Evolutionary conservation across 2,329 filamentous ascomycete genomes (phyloP).

Genomic region (Biscogniauxia sp.): DNA sequence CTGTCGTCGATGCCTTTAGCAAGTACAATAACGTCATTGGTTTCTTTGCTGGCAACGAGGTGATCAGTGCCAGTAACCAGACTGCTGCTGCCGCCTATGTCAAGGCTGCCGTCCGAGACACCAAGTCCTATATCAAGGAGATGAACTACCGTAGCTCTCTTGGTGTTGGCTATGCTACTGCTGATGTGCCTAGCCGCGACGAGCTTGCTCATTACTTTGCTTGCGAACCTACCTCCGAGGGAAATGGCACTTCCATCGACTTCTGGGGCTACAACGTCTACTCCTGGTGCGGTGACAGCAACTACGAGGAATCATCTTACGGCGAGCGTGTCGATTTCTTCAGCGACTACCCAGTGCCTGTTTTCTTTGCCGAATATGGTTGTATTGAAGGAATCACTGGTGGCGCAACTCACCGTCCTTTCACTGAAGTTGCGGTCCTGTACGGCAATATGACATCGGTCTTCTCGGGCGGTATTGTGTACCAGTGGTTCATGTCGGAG

Average conservation of each 20-base stretch:
- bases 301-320: conserved; percentile 75
- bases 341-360: conserved; percentile 81
- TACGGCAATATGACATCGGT: conserved; percentile 81
- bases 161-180: conserved; percentile 93
- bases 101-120: conserved; percentile 96
- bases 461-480: conserved; percentile 95
- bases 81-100: conserved; percentile 89
- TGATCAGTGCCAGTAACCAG: conserved; percentile 85
- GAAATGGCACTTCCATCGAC: conserved; percentile 62
- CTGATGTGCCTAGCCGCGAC: conserved; percentile 78
- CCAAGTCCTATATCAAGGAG: conserved; percentile 86
- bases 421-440: conserved; percentile 80
- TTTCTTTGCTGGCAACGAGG: conserved; percentile 99
- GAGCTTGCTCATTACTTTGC: conserved; percentile 92
- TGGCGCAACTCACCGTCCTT: conserved; percentile 66
- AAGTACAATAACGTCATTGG: conserved; percentile 90
- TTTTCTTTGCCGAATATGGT: conserved; percentile 98
- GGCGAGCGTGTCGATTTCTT: conserved; percentile 83
- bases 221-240: conserved; percentile 64
- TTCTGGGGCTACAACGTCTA: conserved; percentile 99
- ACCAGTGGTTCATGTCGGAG: conserved; percentile 93
- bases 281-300: conserved; percentile 93
- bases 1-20: conserved; percentile 76
- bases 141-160: conserved; percentile 70
- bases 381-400: conserved; percentile 66